phyloP scores from a whole-genome alignment of 2,329 filamentous ascomycete genomes.

The Alternaria solani region DNA sequence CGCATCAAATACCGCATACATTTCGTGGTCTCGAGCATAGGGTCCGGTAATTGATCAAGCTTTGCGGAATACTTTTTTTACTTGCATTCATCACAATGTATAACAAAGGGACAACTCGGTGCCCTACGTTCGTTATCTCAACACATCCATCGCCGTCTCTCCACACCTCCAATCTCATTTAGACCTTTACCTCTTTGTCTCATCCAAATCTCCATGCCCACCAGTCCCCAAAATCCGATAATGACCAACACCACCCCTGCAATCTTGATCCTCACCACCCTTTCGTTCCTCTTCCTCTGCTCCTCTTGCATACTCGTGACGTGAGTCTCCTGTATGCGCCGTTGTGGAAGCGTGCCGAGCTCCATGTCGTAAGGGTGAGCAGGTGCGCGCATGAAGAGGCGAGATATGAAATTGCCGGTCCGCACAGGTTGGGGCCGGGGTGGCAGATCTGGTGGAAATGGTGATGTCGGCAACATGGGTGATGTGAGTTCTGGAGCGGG shows the following conservation, averaged over 20 bases:
- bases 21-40: no score
- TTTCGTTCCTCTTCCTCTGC: neutral
- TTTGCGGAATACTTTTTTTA: no score
- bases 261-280: neutral
- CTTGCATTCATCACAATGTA: no score
- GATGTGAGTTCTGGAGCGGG: neutral
- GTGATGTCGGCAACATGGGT: neutral
- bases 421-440: neutral
- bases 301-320: neutral
- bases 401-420: neutral
- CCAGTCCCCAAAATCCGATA: neutral
- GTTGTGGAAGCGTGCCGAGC: neutral
- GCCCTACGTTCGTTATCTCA: no score
- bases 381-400: neutral
- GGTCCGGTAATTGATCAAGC: no score
- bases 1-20: no score
- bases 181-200: neutral
- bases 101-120: no score
- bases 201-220: neutral
- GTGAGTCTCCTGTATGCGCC: no score
- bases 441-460: neutral
- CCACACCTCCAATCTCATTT: no score
- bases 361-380: slow-evolving; percentile 1
- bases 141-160: no score
- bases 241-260: neutral